Evolutionary conservation across 2,329 filamentous ascomycete genomes (phyloP), one percentile per base, ranked within the genome.

Genomic region (Colletotrichum sp.): DNA sequence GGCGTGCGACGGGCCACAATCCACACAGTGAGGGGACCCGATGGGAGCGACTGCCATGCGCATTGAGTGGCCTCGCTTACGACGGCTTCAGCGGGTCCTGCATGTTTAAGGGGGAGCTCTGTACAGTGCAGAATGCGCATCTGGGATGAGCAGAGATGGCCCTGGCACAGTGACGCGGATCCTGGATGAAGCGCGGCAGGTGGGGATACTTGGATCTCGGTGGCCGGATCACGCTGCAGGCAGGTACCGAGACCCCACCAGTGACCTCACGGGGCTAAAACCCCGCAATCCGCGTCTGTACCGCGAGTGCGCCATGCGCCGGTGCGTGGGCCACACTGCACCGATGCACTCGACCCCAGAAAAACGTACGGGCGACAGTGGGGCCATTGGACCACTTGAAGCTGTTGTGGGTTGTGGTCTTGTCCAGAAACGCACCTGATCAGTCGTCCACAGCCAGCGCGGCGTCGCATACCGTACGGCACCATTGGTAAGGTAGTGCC

Each of bases 341-440:
- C 71, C 68, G 71, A 74, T 74, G 67, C 75, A 79, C 78, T 81
- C 79, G 79, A 80, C 80, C 79, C 80, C 80, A 79, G 80, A 76
- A 73, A 75, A 77, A 78, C 76, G 70, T 77, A 76, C 73, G 73
- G 73, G 67, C 67, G 75, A 75, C 64, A 61, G 75, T 75, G 75
- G 75, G 72, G 64, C 72, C 68, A 71, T 71, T 64, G 73, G 73
- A 68, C 73, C 73, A 75, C 70, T 75, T 58, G 73, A 75, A 75
- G 73, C 73, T 75, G 73, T 67, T 62, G 73, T 75, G 73, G 73
- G 73, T 65, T 68, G 70, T 75, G 73, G 73, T 48, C 73, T 69
- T 68, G 64, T 75, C 70, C 73, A 75, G 64, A 75, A 73, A 75
- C 64, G 69, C 73, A 75, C 73, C 73, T 75, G 73, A 75, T 75